Conservation (phyloP, 768 basidiomycete species). For the Rhodotorula taiwanensis region DNA sequence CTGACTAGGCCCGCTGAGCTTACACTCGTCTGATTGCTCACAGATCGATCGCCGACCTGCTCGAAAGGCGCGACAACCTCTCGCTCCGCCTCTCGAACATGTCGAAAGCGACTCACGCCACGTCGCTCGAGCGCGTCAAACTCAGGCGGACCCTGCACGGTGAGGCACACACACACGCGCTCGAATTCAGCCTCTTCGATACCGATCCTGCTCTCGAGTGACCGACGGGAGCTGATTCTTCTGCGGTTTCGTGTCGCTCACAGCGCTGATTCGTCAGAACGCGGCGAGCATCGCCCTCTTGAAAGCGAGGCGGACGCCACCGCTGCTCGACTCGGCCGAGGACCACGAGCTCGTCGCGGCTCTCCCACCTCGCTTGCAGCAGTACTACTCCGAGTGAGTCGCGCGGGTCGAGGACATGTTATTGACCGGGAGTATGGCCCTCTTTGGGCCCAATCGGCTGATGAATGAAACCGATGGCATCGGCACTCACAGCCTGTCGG, state of each 20-base stretch:
- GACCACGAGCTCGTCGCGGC: neutral
- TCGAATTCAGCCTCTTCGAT: too few relatives aligned
- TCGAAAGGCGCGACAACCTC: constrained; percentile 10
- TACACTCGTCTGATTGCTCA: constrained; percentile 38
- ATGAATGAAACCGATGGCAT: neutral
- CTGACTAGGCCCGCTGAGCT: constrained; percentile 45
- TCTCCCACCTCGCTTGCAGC: neutral
- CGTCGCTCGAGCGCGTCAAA: neutral
- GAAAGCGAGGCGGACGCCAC: too few relatives aligned
- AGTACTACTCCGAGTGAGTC: neutral
- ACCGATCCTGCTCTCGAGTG: too few relatives aligned
- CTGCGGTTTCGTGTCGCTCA: too few relatives aligned
- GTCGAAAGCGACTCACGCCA: accelerated
- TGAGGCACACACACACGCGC: neutral
- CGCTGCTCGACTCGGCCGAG: neutral
- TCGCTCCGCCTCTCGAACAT: neutral
- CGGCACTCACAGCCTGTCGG: neutral
- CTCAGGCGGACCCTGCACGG: neutral
- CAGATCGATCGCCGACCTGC: constrained; percentile 46
- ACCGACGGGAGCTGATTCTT: too few relatives aligned
- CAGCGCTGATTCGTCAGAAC: neutral
- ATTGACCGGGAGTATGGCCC: too few relatives aligned
- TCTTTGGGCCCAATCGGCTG: too few relatives aligned
- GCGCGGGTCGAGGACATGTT: too few relatives aligned
- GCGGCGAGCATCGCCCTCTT: neutral